Percentiles rank a stretch among this genome's conserved stretches.
Evolutionary conservation across 2,329 filamentous ascomycete genomes (phyloP).

Genomic region (Fusarium metavorans): DNA sequence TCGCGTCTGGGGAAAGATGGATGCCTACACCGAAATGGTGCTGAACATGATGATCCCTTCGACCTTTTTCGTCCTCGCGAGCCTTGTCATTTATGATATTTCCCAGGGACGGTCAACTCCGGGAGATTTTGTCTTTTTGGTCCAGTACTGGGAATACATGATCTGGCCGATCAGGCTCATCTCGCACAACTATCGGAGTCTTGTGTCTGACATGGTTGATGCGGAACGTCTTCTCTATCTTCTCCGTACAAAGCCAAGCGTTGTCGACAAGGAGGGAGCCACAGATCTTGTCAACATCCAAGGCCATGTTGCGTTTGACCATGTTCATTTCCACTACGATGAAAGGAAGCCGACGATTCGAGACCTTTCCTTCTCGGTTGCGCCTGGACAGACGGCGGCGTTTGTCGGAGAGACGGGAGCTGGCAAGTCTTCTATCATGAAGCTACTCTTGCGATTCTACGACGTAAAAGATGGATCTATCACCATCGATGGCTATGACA

Average conservation of each 20-base stretch:
- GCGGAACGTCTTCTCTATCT: slow-evolving; percentile 71
- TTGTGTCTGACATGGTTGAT: slow-evolving; percentile 66
- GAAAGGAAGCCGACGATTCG: slow-evolving; percentile 62
- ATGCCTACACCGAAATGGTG: slow-evolving; percentile 37
- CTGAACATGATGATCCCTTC: slow-evolving; percentile 59
- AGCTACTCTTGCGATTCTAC: slow-evolving; percentile 71
- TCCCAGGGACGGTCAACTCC: slow-evolving; percentile 30
- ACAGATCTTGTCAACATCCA: slow-evolving; percentile 56
- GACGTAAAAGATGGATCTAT: slow-evolving; percentile 67
- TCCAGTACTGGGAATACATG: slow-evolving; percentile 70
- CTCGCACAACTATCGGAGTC: slow-evolving; percentile 41
- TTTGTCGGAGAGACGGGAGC: slow-evolving; percentile 72
- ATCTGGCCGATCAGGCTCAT: slow-evolving; percentile 55
- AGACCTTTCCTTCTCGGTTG: slow-evolving; percentile 60
- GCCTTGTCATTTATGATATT: slow-evolving; percentile 38
- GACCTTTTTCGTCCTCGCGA: slow-evolving; percentile 50
- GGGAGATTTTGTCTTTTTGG: slow-evolving; percentile 68
- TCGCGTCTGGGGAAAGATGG: slow-evolving; percentile 32
- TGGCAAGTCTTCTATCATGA: slow-evolving; percentile 72
- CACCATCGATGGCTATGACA: slow-evolving; percentile 68
- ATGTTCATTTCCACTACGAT: slow-evolving; percentile 69
- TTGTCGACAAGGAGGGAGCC: slow-evolving; percentile 62
- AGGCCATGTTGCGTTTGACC: slow-evolving; percentile 65
- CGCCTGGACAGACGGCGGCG: slow-evolving; percentile 67
- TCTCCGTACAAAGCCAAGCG: slow-evolving; percentile 67